Evolutionary conservation across 1,284 basidiomycete genomes (phyloP), one percentile per base, ranked within the genome.

Genomic region (Cystobasidium pallidum): DNA sequence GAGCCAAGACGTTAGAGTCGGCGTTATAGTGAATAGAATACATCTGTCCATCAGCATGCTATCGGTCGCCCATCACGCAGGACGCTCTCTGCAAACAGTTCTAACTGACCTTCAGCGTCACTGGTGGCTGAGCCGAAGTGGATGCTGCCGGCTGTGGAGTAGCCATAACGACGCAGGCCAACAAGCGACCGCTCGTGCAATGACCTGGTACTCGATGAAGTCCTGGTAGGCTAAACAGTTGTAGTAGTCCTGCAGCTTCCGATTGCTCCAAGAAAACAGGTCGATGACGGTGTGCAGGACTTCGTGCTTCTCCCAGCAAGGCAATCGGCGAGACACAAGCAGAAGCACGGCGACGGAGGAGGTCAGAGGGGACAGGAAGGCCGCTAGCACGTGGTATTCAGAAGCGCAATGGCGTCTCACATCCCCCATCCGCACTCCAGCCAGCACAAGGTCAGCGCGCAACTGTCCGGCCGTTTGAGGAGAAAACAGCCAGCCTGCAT

Each of bases 391-490:
- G 43, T 45, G 43, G 11, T 45, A n/a, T 45, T 19, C n/a, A n/a
- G n/a, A n/a, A n/a, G n/a, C n/a, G n/a, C n/a, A 10, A 51, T 51
- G 45, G 30, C 45, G 28, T 51, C 43, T 3, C 45, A 64, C 34
- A 28, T 64, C 15, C 62, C 62, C 4, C 62, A 64, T 51, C 62
- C 62, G 30, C 62, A 64, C 21, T 64, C 62, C n/a, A 51, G 62
- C 62, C 39, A 36, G n/a, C 62, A 64, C 62, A 64, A 64, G 62
- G 62, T 64, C 43, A 64, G 62, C 62, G 17, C n/a, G 4, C 32
- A 32, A 24, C 43, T 13, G 32, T 36, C 62, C 34, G 62, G 30
- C n/a, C 10, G 49, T 8, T 45, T 45, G 30, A 24, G 58, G 21
- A 36, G 58, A 61, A 17, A 41, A 36, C 11, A 34, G 6, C 28